Evolutionary conservation across 176 grass and related monocot species (phyloP), one percentile per base, ranked within the genome.

Genomic region (Ananas comosus): DNA sequence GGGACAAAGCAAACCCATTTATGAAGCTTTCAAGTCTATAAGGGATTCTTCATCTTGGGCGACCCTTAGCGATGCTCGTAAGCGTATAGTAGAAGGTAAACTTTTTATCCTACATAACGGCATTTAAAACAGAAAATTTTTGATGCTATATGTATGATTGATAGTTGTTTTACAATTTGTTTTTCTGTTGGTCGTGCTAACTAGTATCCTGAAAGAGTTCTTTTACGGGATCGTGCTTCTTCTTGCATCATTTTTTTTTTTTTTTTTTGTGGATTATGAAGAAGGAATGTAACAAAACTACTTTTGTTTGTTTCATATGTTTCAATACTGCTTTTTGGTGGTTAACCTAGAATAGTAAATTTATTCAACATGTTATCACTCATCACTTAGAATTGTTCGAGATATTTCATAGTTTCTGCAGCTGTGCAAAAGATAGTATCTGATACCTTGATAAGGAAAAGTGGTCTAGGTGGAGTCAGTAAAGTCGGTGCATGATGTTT

Each of bases 1-100:
- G 69, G 81, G 88, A 12, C 93, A 97, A 71, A 97, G 89, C 87
- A 97, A 97, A 67, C 85, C 84, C 22, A 85, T 97, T 63, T 92
- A 90, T 10, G 69, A 97, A 71, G 86, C 93, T 61, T 92, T 97
- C 72, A 85, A 92, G 64, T 70, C 89, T 66, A 92, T 97, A 48
- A 85, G 75, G 47, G 87, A 90, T 58, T 97, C 93, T 29, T 59
- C 93, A 0, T 72, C 85, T 2, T 92, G 86, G 89, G 77, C 87
- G 33, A 76, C 7, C 59, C 89, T 97, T 25, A 90, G 22, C 6
- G 93, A 92, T 51, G 86, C 93, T 63, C 86, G 84, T 65, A 89
- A 90, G 82, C 83, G 93, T 19, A 90, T 92, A 66, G 89, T 97
- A 13, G 69, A 97, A 83, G 86, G 93, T 97, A 71, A 79, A 29